Percentiles rank a stretch among this genome's conserved stretches.
Conservation (phyloP, 139 green algal genomes). For the Chlamydomonas asymmetrica region DNA sequence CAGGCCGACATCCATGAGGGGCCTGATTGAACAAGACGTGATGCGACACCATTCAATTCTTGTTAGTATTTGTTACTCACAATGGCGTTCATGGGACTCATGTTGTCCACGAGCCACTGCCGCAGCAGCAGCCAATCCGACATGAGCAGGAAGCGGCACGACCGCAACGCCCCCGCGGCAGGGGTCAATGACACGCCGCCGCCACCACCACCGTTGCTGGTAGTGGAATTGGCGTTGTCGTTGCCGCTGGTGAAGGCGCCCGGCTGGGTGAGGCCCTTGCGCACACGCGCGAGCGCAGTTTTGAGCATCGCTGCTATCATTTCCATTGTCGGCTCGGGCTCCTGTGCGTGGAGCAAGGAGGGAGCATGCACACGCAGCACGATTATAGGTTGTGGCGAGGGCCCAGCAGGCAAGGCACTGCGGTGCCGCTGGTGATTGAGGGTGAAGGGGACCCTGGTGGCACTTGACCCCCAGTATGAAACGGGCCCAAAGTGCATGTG, state of each 20-base stretch:
- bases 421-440: neutral
- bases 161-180: neutral
- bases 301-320: no score
- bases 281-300: no score
- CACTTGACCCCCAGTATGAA: neutral
- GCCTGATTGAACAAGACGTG: no score
- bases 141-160: slow-evolving; percentile 36
- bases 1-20: no score
- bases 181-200: no score
- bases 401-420: neutral
- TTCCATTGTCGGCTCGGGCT: no score
- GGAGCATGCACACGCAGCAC: neutral
- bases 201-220: neutral
- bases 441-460: neutral
- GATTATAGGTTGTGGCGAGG: neutral
- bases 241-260: neutral
- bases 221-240: neutral
- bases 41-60: no score
- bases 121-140: slow-evolving; percentile 35
- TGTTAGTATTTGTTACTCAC: neutral
- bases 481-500: neutral
- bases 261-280: neutral
- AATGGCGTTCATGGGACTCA: slow-evolving; percentile 26
- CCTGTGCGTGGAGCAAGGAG: neutral
- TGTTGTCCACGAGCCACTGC: slow-evolving; percentile 46